Percentiles rank a stretch among this genome's conserved stretches.
Evolutionary conservation across 2,329 filamentous ascomycete species (phyloP).

Genomic region (Clarireedia sp.): DNA sequence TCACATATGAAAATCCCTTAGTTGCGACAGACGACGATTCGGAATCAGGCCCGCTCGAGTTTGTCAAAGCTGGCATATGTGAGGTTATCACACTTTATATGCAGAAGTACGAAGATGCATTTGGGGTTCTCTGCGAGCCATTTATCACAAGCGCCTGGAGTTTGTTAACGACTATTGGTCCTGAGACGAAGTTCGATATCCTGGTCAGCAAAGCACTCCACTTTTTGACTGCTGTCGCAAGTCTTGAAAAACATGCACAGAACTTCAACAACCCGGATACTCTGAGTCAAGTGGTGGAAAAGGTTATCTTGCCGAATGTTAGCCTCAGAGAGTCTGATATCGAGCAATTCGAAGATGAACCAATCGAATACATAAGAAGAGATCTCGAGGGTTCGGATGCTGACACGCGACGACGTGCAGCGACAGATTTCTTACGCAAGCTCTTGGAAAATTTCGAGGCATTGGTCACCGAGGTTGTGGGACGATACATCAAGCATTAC

Average conservation of each 20-base stretch:
- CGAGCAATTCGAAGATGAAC: slow-evolving; percentile 96
- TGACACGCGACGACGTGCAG: slow-evolving; percentile 83
- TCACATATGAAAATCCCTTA: slow-evolving; percentile 78
- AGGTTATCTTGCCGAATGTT: slow-evolving; percentile 91
- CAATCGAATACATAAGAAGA: slow-evolving; percentile 93
- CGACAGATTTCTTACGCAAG: slow-evolving; percentile 87
- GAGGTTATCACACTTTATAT: slow-evolving; percentile 84
- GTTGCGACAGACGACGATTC: slow-evolving; percentile 82
- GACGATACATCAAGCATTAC: slow-evolving; percentile 80
- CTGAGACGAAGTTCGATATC: slow-evolving; percentile 87
- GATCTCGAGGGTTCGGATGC: slow-evolving; percentile 95
- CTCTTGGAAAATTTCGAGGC: slow-evolving; percentile 83
- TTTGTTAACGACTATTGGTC: slow-evolving; percentile 75
- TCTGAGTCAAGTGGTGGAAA: slow-evolving; percentile 82
- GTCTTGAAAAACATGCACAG: slow-evolving; percentile 67
- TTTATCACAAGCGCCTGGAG: slow-evolving; percentile 91
- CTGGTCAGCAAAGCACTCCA: slow-evolving; percentile 91
- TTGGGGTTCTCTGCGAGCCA: slow-evolving; percentile 67
- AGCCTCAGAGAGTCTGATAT: slow-evolving; percentile 86
- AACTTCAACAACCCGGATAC: slow-evolving; percentile 79
- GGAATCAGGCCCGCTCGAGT: slow-evolving; percentile 77
- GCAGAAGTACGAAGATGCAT: slow-evolving; percentile 92
- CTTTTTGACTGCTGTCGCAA: slow-evolving; percentile 84
- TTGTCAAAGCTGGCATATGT: slow-evolving; percentile 88
- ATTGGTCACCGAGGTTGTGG: slow-evolving; percentile 79